A percentile compares a stretch with the other conserved stretches of the same genome.
Conservation (phyloP, 2,329 filamentous ascomycete genomes). For the Coniella vitis region DNA sequence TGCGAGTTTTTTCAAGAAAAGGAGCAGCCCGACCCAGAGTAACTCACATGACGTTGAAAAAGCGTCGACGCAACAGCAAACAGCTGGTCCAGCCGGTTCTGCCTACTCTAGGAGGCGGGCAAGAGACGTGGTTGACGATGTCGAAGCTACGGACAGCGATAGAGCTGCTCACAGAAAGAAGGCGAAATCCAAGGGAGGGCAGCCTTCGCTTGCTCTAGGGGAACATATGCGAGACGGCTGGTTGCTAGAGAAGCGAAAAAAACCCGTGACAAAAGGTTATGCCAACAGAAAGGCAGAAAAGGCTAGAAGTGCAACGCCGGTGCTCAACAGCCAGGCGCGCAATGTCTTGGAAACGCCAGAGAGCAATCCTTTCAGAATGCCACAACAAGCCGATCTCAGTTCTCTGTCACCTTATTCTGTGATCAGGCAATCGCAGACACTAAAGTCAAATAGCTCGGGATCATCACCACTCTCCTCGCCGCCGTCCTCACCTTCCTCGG, state of each 20-base stretch:
- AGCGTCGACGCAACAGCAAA: neutral
- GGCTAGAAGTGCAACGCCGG: neutral
- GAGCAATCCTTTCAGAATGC: constrained; percentile 13
- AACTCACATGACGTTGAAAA: neutral
- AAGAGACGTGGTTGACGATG: neutral
- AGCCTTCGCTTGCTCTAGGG: neutral
- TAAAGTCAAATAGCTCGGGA: neutral
- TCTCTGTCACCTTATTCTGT: constrained; percentile 1
- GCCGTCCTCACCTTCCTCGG: constrained; percentile 6
- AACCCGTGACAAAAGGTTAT: neutral
- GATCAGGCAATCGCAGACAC: neutral
- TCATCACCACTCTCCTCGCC: constrained; percentile 8
- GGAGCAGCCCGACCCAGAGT: neutral
- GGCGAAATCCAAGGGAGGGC: neutral
- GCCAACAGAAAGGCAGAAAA: constrained; percentile 1
- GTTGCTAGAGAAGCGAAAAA: neutral
- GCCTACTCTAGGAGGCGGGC: constrained; percentile 1
- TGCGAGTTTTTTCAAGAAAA: neutral
- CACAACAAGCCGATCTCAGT: neutral
- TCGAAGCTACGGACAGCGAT: neutral
- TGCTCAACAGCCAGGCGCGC: neutral
- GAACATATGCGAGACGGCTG: constrained; percentile 8
- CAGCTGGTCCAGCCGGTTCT: neutral
- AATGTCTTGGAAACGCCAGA: constrained; percentile 8
- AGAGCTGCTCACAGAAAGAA: neutral